These are phyloP conservation scores for Annulohypoxylon maeteangense DNA, from an alignment of 495 filamentous ascomycete species.

Conservation along the genomic window DNA sequence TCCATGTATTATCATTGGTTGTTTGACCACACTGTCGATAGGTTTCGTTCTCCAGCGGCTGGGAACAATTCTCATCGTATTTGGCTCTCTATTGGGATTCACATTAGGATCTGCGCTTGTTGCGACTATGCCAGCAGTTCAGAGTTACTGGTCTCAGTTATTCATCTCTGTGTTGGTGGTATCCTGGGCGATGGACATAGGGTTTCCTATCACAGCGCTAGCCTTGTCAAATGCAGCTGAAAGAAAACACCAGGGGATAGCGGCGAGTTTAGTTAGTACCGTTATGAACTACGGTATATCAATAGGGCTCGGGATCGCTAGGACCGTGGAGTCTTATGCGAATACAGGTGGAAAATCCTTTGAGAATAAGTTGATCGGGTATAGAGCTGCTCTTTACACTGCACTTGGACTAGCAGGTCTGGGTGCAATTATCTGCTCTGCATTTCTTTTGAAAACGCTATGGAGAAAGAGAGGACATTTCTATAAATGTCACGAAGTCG, in stretches of 20 bases:
- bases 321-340: slow-evolving; percentile 68
- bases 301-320: slow-evolving; percentile 73
- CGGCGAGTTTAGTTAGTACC: slow-evolving; percentile 70
- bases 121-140: slow-evolving; percentile 57
- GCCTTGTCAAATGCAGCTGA: slow-evolving; percentile 64
- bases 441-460: slow-evolving; percentile 17
- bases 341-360: slow-evolving; percentile 56
- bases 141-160: slow-evolving; percentile 67
- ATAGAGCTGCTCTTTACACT: slow-evolving; percentile 65
- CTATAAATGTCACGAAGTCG: background rate
- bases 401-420: slow-evolving; percentile 62
- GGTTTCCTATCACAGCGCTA: slow-evolving; percentile 66
- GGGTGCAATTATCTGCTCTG: slow-evolving; percentile 53
- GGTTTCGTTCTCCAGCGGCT: slow-evolving; percentile 56
- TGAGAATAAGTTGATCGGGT: slow-evolving; percentile 53
- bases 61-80: slow-evolving; percentile 56
- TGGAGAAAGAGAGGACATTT: slow-evolving; percentile 5
- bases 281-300: slow-evolving; percentile 75
- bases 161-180: slow-evolving; percentile 66
- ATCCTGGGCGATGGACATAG: slow-evolving; percentile 69
- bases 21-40: slow-evolving; percentile 57
- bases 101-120: slow-evolving; percentile 54
- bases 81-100: slow-evolving; percentile 60
- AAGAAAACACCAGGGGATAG: slow-evolving; percentile 66
- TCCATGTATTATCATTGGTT: slow-evolving; percentile 41